Conservation (phyloP, 495 filamentous ascomycete genomes). For the Endocarpon pusillum region DNA sequence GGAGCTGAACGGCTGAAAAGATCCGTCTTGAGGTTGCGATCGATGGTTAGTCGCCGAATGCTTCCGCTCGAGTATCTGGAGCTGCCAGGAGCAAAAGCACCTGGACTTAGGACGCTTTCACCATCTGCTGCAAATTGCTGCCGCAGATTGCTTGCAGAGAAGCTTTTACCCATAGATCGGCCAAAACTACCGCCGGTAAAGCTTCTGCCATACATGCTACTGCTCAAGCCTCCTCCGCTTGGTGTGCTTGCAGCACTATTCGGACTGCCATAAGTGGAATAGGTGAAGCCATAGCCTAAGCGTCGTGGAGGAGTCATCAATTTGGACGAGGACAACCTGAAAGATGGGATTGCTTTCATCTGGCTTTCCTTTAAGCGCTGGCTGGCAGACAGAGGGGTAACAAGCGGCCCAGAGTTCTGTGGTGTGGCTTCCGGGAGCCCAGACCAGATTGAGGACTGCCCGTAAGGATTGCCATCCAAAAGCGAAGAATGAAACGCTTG, state of each 20-base stretch:
- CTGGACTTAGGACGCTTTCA: conserved; percentile 73
- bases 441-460: conserved; percentile 61
- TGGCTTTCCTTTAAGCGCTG: conserved; percentile 56
- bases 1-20: conserved; percentile 38
- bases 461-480: conserved; percentile 61
- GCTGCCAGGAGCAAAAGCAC: conserved; percentile 60
- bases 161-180: conserved; percentile 32
- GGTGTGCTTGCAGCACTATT: conserved; percentile 56
- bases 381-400: conserved; percentile 64
- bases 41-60: conserved; percentile 80
- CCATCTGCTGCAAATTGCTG: conserved; percentile 44
- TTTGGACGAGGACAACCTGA: conserved; percentile 62
- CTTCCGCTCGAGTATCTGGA: conserved; percentile 45
- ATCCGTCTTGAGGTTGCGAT: conserved; percentile 64
- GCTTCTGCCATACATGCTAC: conserved; percentile 18
- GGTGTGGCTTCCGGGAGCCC: conserved; percentile 44
- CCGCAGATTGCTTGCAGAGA: conserved; percentile 50
- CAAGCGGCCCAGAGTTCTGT: conserved; percentile 61
- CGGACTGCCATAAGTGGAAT: conserved; percentile 75
- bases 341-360: conserved; percentile 64
- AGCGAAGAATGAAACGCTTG: conserved; percentile 63
- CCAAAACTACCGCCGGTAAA: conserved; percentile 3
- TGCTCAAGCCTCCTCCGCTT: conserved; percentile 39
- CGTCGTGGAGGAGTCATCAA: conserved; percentile 66
- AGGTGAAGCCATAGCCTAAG: conserved; percentile 70